Conservation (phyloP, 2,329 filamentous ascomycete species). For the Aspergillus unguis region DNA sequence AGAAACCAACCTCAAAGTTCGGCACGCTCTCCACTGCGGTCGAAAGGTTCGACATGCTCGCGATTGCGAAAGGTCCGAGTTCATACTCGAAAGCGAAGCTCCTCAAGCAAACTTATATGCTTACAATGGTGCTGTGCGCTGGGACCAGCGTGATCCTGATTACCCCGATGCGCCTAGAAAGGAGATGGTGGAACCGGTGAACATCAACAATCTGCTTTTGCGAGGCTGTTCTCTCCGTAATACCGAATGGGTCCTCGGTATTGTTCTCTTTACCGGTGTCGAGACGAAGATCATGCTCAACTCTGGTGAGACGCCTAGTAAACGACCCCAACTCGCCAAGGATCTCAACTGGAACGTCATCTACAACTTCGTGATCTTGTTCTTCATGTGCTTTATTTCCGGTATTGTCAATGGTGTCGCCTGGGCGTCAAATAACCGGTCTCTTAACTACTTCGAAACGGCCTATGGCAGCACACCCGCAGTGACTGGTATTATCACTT, state of each 20-base stretch:
- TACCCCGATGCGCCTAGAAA: slow-evolving; percentile 61
- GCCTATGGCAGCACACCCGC: slow-evolving; percentile 71
- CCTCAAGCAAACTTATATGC: slow-evolving; percentile 94
- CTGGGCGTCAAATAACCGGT: slow-evolving; percentile 73
- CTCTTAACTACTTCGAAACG: slow-evolving; percentile 77
- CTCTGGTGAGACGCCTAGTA: slow-evolving; percentile 89
- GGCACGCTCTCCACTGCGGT: slow-evolving; percentile 83
- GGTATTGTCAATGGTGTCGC: slow-evolving; percentile 80
- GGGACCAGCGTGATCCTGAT: slow-evolving; percentile 69
- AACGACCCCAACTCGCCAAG: slow-evolving; percentile 83
- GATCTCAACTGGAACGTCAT: slow-evolving; percentile 97
- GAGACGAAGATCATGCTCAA: slow-evolving; percentile 99
- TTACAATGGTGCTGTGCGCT: slow-evolving; percentile 85
- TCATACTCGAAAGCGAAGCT: slow-evolving; percentile 82
- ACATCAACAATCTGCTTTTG: slow-evolving; percentile 91
- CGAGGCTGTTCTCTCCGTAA: slow-evolving; percentile 92
- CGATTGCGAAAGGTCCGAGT: slow-evolving; percentile 87
- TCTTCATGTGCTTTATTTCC: slow-evolving; percentile 82
- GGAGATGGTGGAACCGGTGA: slow-evolving; percentile 87
- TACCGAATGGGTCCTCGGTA: slow-evolving; percentile 90
- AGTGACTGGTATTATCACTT: slow-evolving; percentile 90
- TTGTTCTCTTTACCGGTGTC: slow-evolving; percentile 90
- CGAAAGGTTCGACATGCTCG: slow-evolving; percentile 79
- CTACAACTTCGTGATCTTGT: slow-evolving; percentile 89
- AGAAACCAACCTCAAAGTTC: slow-evolving; percentile 95